Evolutionary conservation across 495 filamentous ascomycete genomes (phyloP), one percentile per base, ranked within the genome.

Genomic region (Apodospora peruviana): DNA sequence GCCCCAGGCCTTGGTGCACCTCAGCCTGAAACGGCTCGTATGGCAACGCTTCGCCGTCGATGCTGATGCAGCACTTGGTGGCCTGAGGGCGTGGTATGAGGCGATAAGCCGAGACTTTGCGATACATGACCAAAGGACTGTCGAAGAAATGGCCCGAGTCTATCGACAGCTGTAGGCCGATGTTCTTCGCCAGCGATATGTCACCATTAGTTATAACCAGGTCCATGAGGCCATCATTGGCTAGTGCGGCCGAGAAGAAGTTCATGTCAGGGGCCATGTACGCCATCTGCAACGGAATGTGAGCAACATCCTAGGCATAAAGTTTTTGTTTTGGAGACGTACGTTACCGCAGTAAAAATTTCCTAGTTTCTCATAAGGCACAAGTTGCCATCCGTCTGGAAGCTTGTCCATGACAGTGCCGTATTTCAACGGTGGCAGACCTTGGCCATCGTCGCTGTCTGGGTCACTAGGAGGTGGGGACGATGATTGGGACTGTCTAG

Each of bases 271-370:
- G 79, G 2, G 89, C 82, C 88, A 98, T 89, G 66, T 84, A 88
- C 4, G 88, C 82, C 90, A 96, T 93, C 78, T 83, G 39, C 14
- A 24, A 51, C 8, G 48, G 40, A n/a, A 17, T 45, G 40, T 55
- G n/a, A n/a, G n/a, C n/a, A n/a, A n/a, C n/a, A n/a, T n/a, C n/a
- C n/a, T n/a, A n/a, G n/a, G n/a, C n/a, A n/a, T n/a, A n/a, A n/a
- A n/a, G n/a, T n/a, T n/a, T n/a, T n/a, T n/a, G n/a, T 7, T 14
- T 32, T 7, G 7, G 14, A 32, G 43, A 61, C 69, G 59, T 60
- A 80, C 80, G 59, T 96, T 98, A 43, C 93, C 93, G 8, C 84
- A 85, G 64, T 93, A 96, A 70, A 98, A 96, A 61, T 87, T 96
- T 5, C 91, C 90, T 34, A 98, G 70, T 16, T 81, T 87, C 47